A percentile compares a stretch with the other conserved stretches of the same genome.
Conservation (phyloP, 1,139 yeast species). For the Meyerozyma guilliermondii region DNA sequence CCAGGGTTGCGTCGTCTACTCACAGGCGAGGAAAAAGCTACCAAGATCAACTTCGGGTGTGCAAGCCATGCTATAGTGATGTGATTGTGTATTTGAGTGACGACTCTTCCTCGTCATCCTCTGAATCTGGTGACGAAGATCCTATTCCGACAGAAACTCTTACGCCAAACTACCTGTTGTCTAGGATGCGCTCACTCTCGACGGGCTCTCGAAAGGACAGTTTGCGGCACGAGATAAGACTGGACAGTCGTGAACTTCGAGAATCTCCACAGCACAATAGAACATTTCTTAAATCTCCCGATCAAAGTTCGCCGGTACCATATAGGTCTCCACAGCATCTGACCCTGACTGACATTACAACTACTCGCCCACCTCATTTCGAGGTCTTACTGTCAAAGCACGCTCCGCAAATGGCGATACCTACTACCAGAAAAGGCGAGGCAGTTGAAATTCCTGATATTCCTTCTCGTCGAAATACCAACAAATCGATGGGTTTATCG, state of each 20-base stretch:
- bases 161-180: slow-evolving; percentile 22
- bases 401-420: slow-evolving; percentile 77
- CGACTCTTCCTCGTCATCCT: slow-evolving; percentile 37
- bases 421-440: slow-evolving; percentile 76
- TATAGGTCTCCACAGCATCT: background rate
- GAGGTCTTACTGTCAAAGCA: slow-evolving; percentile 35
- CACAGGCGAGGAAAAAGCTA: slow-evolving; percentile 20
- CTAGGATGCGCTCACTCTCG: slow-evolving; percentile 28
- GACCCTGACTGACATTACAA: background rate
- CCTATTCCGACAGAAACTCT: slow-evolving; percentile 6
- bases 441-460: slow-evolving; percentile 60
- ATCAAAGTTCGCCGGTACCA: background rate
- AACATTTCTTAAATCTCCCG: background rate
- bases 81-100: slow-evolving; percentile 65
- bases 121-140: slow-evolving; percentile 13
- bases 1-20: slow-evolving; percentile 7
- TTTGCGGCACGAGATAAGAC: slow-evolving; percentile 6
- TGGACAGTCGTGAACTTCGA: background rate
- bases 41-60: slow-evolving; percentile 70
- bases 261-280: slow-evolving; percentile 1
- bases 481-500: background rate
- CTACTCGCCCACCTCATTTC: background rate
- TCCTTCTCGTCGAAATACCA: background rate
- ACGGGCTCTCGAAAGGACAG: slow-evolving; percentile 21
- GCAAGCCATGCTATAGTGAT: slow-evolving; percentile 71